These are phyloP conservation scores for Tremellales sp. DNA, from an alignment of 1,284 basidiomycete genomes.

Conservation along the genomic window DNA sequence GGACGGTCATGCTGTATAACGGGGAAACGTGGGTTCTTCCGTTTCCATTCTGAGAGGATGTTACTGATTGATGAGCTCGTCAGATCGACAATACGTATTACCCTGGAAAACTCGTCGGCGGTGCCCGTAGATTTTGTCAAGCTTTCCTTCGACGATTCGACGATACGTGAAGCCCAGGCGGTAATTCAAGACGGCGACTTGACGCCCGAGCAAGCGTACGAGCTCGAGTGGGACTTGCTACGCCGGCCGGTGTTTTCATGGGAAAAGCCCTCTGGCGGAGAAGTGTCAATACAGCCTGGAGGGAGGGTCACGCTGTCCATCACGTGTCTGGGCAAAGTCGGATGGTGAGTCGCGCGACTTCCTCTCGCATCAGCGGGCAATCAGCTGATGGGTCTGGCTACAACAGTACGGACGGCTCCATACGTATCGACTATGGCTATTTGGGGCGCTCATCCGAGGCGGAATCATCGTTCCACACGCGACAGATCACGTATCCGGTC, in stretches of 20 bases:
- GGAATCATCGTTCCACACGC: constrained; percentile 61
- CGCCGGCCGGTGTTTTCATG: constrained; percentile 77
- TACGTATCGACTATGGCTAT: constrained; percentile 80
- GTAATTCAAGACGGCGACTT: constrained; percentile 73
- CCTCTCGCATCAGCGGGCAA: not conserved
- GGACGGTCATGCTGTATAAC: constrained; percentile 87
- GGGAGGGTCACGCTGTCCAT: constrained; percentile 66
- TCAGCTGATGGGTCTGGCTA: not conserved
- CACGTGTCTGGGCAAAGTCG: constrained; percentile 78
- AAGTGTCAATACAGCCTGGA: constrained; percentile 61
- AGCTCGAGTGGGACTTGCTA: constrained; percentile 78
- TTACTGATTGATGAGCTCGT: not conserved
- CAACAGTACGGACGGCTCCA: constrained; percentile 65
- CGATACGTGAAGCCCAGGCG: constrained; percentile 68
- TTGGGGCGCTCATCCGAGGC: constrained; percentile 50
- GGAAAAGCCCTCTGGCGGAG: constrained; percentile 55
- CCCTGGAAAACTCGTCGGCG: constrained; percentile 78
- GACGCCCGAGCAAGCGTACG: constrained; percentile 79
- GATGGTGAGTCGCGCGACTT: constrained; percentile 62
- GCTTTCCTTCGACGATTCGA: constrained; percentile 83
- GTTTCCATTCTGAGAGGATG: not conserved
- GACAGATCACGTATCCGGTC: constrained; percentile 77
- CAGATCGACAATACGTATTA: constrained; percentile 76
- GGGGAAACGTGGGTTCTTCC: constrained; percentile 69
- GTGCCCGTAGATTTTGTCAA: constrained; percentile 80